Percentiles rank a stretch among this genome's conserved stretches.
phyloP scores from a whole-genome alignment of 1,284 basidiomycete genomes.

The Anthracocystis walkeri region DNA sequence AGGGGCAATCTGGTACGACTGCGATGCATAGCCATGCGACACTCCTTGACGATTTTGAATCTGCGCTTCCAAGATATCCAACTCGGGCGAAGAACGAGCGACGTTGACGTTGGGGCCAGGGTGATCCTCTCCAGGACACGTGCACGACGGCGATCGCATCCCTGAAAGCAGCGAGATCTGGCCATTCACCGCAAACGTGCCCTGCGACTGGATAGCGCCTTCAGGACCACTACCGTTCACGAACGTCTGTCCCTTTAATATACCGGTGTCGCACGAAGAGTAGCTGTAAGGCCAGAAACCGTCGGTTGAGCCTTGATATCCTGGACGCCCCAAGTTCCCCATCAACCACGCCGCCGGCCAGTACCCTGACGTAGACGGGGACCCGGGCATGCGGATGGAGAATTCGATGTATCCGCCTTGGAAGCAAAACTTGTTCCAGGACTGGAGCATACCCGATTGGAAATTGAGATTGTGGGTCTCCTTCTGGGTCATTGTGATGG shows the following conservation, averaged over 20 bases:
- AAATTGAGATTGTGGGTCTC: conserved; percentile 61
- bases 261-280: conserved; percentile 68
- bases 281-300: conserved; percentile 69
- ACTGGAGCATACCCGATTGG: conserved; percentile 64
- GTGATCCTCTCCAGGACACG: conserved; percentile 63
- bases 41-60: conserved; percentile 71
- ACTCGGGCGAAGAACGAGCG: conserved; percentile 68
- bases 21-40: conserved; percentile 58
- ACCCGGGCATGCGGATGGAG: conserved; percentile 57
- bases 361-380: conserved; percentile 70
- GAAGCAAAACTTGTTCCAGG: conserved; percentile 68
- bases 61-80: conserved; percentile 71
- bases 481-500: conserved; percentile 54
- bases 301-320: conserved; percentile 67
- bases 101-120: conserved; percentile 64
- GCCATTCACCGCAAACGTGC: conserved; percentile 32
- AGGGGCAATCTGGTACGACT: conserved; percentile 68
- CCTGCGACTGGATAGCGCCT: conserved; percentile 45
- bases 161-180: conserved; percentile 46
- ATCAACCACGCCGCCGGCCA: conserved; percentile 71
- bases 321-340: conserved; percentile 66
- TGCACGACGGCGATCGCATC: conserved; percentile 56
- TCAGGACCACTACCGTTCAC: conserved; percentile 57
- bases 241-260: conserved; percentile 59
- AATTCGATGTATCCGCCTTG: conserved; percentile 68